These are phyloP conservation scores for Haplosporangium sp. DNA, from an alignment of 371 early-diverging fungal species.

Conservation along the genomic window DNA sequence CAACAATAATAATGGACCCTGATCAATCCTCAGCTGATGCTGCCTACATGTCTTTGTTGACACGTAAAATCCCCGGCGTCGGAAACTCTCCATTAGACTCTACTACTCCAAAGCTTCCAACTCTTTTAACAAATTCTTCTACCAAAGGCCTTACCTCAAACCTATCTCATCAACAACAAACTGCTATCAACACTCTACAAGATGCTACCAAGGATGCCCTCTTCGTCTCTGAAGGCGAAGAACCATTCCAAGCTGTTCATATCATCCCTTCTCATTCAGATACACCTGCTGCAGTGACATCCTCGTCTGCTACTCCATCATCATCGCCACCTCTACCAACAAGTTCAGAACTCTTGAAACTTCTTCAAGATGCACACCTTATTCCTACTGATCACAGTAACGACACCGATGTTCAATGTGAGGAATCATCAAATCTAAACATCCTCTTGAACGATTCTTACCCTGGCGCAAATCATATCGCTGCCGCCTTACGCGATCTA, in stretches of 20 bases:
- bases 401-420: slow-evolving; percentile 10
- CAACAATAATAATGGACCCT: slow-evolving; percentile 15
- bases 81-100: slow-evolving; percentile 15
- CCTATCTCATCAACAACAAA: slow-evolving; percentile 17
- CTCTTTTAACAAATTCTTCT: slow-evolving; percentile 4
- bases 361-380: slow-evolving; percentile 17
- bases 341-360: slow-evolving; percentile 14
- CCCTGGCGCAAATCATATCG: slow-evolving; percentile 26
- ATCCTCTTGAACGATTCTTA: slow-evolving; percentile 19
- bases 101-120: not conserved
- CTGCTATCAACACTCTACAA: slow-evolving; percentile 23
- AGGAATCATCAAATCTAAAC: slow-evolving; percentile 8
- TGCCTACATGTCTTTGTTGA: slow-evolving; percentile 50
- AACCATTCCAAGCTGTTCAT: slow-evolving; percentile 34
- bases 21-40: slow-evolving; percentile 15
- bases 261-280: slow-evolving; percentile 17
- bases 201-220: slow-evolving; percentile 23
- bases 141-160: not conserved
- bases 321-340: slow-evolving; percentile 15
- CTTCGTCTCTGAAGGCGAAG: slow-evolving; percentile 48
- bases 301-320: not conserved
- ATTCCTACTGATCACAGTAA: slow-evolving; percentile 6
- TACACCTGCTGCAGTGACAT: not conserved
- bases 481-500: slow-evolving; percentile 10
- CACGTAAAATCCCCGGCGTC: slow-evolving; percentile 47